Evolutionary conservation across 2,329 filamentous ascomycete species (phyloP), one percentile per base, ranked within the genome.

Genomic region (Aureobasidium sp.): DNA sequence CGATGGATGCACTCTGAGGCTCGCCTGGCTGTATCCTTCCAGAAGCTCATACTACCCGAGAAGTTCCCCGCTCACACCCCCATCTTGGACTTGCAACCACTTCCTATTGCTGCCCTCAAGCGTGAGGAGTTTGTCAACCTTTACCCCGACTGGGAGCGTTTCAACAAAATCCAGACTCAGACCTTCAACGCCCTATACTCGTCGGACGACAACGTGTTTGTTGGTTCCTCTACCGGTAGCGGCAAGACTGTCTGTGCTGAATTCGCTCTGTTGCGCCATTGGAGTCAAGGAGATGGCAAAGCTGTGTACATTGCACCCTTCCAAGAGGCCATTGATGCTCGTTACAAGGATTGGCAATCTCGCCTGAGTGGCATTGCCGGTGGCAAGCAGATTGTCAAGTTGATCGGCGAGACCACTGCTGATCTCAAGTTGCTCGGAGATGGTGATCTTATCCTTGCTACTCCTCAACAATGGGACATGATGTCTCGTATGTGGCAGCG

Each of bases 1-100:
- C 84, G 94, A 68, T 99, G 94, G 94, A 97, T 99, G 91, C 91
- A 96, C 72, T 91, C 93, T 0, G 92, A 99, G 77, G 96, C 92
- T 1, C 91, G 92, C 72, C 80, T 99, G 60, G 88, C 93, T 0
- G 88, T 99, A 1, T 93, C 92, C 0, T 97, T 99, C 78, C 89
- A 96, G 73, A 97, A 97, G 73, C 81, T 99, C 31, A 89, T 96
- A 47, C 82, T 99, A 5, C 94, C 94, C 0, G 93, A 97, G 74
- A 94, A 94, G 71, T 99, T 99, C 74, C 92, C 92, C 34, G 87
- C 94, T 44, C 93, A 96, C 71, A 99, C 94, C 0, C 91, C 90
- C 65, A 81, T 97, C 48, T 82, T 97, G 25, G 92, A 97, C 70
- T 82, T 99, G 68, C 94, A 99, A 71, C 90, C 92, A 25, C 81